phyloP scores from a whole-genome alignment of 1,284 basidiomycete species.

The Trichosporon sp. region DNA sequence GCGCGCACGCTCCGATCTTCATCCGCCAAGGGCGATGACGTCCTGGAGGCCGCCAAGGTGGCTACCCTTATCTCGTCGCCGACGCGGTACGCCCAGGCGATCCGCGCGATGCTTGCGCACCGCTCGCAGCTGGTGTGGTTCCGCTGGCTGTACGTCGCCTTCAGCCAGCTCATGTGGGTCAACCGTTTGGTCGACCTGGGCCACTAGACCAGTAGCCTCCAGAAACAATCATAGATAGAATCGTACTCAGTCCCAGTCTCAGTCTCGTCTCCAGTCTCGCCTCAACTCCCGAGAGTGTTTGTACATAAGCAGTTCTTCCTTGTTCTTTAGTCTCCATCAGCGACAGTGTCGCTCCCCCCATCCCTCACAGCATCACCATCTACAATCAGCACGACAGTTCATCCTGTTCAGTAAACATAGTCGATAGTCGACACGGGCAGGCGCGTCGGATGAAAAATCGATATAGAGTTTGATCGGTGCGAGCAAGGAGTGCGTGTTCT shows the following conservation, averaged over 20 bases:
- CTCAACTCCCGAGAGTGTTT: neutral
- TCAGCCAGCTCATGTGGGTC: conserved; percentile 88
- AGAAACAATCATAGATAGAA: neutral
- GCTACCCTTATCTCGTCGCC: conserved; percentile 53
- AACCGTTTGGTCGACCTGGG: conserved; percentile 61
- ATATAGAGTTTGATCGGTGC: neutral
- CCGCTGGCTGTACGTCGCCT: conserved; percentile 73
- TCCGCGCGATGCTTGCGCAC: conserved; percentile 70
- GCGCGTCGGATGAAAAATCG: neutral
- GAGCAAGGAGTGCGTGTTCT: too few relatives aligned
- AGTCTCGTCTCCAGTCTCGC: neutral
- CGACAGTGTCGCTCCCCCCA: neutral
- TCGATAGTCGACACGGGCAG: neutral
- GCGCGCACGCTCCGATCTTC: neutral
- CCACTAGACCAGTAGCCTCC: neutral
- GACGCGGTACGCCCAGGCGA: conserved; percentile 56
- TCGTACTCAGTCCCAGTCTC: neutral
- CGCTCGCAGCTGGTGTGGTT: conserved; percentile 81
- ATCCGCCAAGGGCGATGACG: neutral
- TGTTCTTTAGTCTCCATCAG: neutral
- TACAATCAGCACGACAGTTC: neutral
- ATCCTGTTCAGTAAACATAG: neutral
- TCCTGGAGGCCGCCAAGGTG: neutral
- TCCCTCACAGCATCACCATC: neutral
- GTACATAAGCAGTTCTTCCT: neutral